A percentile compares a stretch with the other conserved stretches of the same genome.
These are phyloP conservation scores for Kalaharituber pfeilii DNA, from an alignment of 2,329 filamentous ascomycete species.

Conservation along the genomic window DNA sequence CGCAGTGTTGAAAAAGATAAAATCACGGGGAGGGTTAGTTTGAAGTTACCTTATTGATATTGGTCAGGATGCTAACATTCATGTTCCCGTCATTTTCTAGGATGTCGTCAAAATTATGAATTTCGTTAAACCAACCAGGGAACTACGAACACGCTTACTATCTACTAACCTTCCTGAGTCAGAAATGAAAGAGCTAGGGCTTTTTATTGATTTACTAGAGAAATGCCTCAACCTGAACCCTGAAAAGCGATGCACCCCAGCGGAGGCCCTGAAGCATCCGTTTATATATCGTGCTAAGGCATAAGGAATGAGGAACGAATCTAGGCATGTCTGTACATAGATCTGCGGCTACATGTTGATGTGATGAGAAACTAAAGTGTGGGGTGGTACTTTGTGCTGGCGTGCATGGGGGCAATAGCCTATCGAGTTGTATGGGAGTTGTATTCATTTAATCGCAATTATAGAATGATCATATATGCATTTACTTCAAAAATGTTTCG, in stretches of 20 bases:
- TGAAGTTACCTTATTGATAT: constrained; percentile 7
- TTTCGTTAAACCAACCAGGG: constrained; percentile 58
- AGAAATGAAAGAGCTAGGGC: constrained; percentile 59
- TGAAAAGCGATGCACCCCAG: constrained; percentile 74
- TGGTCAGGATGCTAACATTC: constrained; percentile 5
- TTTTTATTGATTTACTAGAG: constrained; percentile 76
- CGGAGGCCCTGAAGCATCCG: constrained; percentile 72
- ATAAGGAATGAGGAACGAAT: background rate
- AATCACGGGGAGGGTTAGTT: constrained; percentile 56
- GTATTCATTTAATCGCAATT: too few species aligned
- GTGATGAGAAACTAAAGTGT: background rate
- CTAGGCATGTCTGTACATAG: background rate
- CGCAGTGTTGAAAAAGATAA: constrained; percentile 73
- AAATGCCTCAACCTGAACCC: constrained; percentile 78
- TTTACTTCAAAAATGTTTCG: too few species aligned
- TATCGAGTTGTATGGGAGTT: too few species aligned
- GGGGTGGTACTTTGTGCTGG: constrained; percentile 9
- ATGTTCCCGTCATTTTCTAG: constrained; percentile 31
- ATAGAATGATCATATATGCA: too few species aligned
- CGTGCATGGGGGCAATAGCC: constrained; percentile 16
- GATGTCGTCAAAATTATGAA: constrained; percentile 49
- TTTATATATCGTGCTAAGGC: constrained; percentile 41
- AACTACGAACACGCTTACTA: constrained; percentile 64
- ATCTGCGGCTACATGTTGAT: background rate
- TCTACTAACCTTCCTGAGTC: constrained; percentile 53